A percentile compares a stretch with the other conserved stretches of the same genome.
phyloP scores from a whole-genome alignment of 2,329 filamentous ascomycete species.

The Penicillium sp. region DNA sequence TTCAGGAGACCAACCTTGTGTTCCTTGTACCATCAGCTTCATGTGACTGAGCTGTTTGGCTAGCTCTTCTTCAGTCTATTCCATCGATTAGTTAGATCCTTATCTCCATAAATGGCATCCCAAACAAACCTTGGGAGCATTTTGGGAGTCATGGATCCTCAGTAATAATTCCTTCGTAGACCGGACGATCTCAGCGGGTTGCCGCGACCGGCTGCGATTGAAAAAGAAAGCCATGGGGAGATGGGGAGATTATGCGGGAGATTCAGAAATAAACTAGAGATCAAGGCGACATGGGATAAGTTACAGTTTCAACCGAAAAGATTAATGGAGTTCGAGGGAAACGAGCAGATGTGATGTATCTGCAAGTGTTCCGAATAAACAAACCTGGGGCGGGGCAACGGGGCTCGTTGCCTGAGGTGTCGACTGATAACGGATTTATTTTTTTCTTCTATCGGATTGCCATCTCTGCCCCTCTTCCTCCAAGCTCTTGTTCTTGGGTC shows the following conservation, averaged over 20 bases:
- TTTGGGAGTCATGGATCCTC: slow-evolving; percentile 59
- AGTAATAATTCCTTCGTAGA: slow-evolving; percentile 63
- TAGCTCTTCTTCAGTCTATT: slow-evolving; percentile 80
- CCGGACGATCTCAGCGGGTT: slow-evolving; percentile 61
- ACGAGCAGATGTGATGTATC: slow-evolving; percentile 15
- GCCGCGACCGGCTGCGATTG: slow-evolving; percentile 60
- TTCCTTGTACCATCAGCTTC: slow-evolving; percentile 91
- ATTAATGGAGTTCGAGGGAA: not conserved
- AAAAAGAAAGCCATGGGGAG: slow-evolving; percentile 68
- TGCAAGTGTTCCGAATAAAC: slow-evolving; percentile 22
- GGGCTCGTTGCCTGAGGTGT: slow-evolving; percentile 19
- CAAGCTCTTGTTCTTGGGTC: not conserved
- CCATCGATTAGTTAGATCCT: slow-evolving; percentile 54
- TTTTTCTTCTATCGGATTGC: slow-evolving; percentile 17
- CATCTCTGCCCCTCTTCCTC: slow-evolving; percentile 24
- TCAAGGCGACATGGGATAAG: slow-evolving; percentile 1
- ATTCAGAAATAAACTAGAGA: slow-evolving; percentile 15
- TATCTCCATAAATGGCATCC: slow-evolving; percentile 52
- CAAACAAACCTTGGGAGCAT: slow-evolving; percentile 54
- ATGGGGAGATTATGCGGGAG: slow-evolving; percentile 10
- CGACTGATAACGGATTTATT: slow-evolving; percentile 26
- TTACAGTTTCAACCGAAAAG: not conserved
- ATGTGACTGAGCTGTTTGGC: slow-evolving; percentile 83
- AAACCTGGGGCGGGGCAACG: slow-evolving; percentile 29
- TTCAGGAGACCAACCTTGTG: slow-evolving; percentile 63